A percentile compares a stretch with the other conserved stretches of the same genome.
Evolutionary conservation across 306 rosid species (phyloP).

Genomic region (Fagus sylvatica): DNA sequence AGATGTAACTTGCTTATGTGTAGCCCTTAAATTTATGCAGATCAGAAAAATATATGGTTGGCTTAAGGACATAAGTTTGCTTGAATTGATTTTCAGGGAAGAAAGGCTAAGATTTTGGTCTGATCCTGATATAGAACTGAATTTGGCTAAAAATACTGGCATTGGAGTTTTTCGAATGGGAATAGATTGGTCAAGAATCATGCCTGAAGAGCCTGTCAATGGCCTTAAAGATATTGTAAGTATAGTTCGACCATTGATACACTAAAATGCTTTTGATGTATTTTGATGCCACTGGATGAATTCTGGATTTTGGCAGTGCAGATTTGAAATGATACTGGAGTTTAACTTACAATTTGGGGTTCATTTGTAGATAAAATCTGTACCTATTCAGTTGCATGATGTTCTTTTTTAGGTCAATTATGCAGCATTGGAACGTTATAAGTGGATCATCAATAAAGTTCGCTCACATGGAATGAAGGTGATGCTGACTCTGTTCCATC

Average conservation of each 20-base stretch:
- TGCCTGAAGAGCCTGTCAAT: conserved; percentile 76
- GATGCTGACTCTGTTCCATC: conserved; percentile 96
- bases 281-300: not conserved
- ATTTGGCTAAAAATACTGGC: conserved; percentile 85
- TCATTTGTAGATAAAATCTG: conserved; percentile 11
- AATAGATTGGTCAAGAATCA: conserved; percentile 90
- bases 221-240: conserved; percentile 71
- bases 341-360: conserved; percentile 10
- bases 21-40: not conserved
- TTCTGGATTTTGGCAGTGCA: not conserved
- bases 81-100: conserved; percentile 64
- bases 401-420: conserved; percentile 64
- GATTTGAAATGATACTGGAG: not conserved
- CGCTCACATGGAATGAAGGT: conserved; percentile 93
- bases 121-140: conserved; percentile 91
- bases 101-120: conserved; percentile 99
- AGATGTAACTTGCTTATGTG: not conserved
- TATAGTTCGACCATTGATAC: conserved; percentile 27
- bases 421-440: conserved; percentile 95
- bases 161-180: conserved; percentile 89
- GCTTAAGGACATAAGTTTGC: conserved; percentile 19
- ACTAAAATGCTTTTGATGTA: conserved; percentile 15
- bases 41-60: conserved; percentile 2
- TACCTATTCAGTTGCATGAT: conserved; percentile 17
- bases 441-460: conserved; percentile 84